Conservation (phyloP, 2,329 filamentous ascomycete genomes). For the Pseudopithomyces chartarum region DNA sequence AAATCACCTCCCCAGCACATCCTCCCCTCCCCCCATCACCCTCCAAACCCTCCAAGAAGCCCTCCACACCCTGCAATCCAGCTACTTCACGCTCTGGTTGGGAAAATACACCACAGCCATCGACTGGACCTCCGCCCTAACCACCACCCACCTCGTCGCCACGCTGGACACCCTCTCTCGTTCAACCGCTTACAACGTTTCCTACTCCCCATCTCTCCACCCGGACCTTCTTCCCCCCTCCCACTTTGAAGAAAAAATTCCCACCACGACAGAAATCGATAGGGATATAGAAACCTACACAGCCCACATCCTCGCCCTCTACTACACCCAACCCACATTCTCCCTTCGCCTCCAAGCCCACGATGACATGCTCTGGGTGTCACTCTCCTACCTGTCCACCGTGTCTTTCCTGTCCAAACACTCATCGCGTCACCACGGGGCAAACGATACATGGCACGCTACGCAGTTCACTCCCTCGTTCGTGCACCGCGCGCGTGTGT, state of each 20-base stretch:
- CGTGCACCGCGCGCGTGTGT: constrained; percentile 80
- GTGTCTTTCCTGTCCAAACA: constrained; percentile 78
- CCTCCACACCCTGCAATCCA: constrained; percentile 74
- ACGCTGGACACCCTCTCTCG: constrained; percentile 72
- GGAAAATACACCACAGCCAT: constrained; percentile 86
- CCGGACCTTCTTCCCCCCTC: constrained; percentile 49
- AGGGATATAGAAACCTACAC: no score
- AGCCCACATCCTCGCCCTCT: constrained; percentile 74
- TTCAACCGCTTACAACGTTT: constrained; percentile 56
- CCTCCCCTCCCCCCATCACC: no score
- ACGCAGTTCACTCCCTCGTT: constrained; percentile 76
- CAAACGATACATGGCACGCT: constrained; percentile 68
- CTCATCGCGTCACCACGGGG: constrained; percentile 62
- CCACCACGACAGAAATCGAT: no score
- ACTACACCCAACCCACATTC: constrained; percentile 84
- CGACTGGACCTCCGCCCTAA: constrained; percentile 91
- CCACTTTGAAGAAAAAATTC: no score
- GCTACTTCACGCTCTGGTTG: constrained; percentile 76
- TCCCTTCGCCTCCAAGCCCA: constrained; percentile 78
- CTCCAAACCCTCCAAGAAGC: constrained; percentile 55
- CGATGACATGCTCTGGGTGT: constrained; percentile 96
- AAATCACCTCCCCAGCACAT: no score
- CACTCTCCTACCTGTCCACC: constrained; percentile 85
- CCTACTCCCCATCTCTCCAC: constrained; percentile 34
- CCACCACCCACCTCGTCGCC: constrained; percentile 78